Conservation (phyloP, 148 eudicot genomes). For the Polygonum maritimum region DNA sequence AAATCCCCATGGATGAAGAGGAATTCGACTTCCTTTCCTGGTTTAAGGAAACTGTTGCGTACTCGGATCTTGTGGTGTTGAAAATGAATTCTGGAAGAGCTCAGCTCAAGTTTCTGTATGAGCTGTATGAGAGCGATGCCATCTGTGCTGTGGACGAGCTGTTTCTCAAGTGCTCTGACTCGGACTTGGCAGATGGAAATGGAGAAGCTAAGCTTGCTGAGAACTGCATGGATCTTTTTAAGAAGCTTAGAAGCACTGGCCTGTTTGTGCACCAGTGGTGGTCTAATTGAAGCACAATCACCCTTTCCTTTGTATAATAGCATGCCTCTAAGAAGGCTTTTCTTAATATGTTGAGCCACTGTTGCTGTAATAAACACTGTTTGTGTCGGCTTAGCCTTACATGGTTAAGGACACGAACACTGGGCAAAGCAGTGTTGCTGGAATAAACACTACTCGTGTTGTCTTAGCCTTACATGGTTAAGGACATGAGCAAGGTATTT, state of each 20-base stretch:
- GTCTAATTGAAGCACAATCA: conserved; percentile 26
- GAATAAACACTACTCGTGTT: neutral
- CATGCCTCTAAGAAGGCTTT: neutral
- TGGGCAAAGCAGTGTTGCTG: neutral
- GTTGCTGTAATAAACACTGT: neutral
- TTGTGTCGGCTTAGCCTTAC: conserved; percentile 4
- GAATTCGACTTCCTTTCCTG: conserved; percentile 61
- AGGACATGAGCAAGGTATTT: conserved; percentile 3
- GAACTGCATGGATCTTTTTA: conserved; percentile 35
- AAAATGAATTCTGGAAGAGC: conserved; percentile 56
- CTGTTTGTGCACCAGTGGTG: conserved; percentile 76
- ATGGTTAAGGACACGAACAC: conserved; percentile 10
- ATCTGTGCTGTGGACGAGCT: conserved; percentile 78
- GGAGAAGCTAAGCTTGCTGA: conserved; percentile 18
- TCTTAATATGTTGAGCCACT: neutral
- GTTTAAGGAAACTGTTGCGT: conserved; percentile 54
- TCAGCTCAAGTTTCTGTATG: conserved; percentile 47
- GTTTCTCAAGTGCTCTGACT: conserved; percentile 49
- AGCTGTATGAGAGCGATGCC: conserved; percentile 53
- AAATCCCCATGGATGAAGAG: conserved; percentile 35
- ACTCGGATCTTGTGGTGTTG: conserved; percentile 64
- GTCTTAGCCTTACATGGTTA: conserved; percentile 9
- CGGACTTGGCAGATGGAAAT: conserved; percentile 21
- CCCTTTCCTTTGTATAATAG: neutral
- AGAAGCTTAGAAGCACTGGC: conserved; percentile 55